Evolutionary conservation across 306 rosid species (phyloP), one percentile per base, ranked within the genome.

Genomic region (Adenanthera pavonina): DNA sequence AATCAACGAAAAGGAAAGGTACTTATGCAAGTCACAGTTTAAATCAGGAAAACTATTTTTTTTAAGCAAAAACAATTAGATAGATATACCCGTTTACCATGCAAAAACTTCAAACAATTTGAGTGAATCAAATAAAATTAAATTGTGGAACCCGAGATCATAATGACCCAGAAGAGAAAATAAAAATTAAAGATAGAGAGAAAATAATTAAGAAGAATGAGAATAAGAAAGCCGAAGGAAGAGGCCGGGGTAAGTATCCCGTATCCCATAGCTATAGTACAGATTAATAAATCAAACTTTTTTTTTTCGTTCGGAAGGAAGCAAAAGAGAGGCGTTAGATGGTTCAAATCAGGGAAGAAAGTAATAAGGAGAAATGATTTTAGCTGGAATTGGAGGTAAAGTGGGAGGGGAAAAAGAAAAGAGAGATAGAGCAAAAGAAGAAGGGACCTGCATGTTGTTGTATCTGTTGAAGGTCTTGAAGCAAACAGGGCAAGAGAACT

Each of bases 401-500:
- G 38, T 3, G 17, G 14, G 66, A 30, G 17, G 2, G 5, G 35
- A 1, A 71, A 30, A 10, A 4, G 38, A 9, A 6, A n/a, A 57
- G 43, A 25, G 44, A 14, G 34, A 34, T 8, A 48, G 53, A 20
- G 52, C 15, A 19, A 6, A 40, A 40, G 44, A 40, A n/a, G 34
- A 69, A 12, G 25, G 75, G 61, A 92, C 98, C 95, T 95, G 99
- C 99, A 95, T 95, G 92, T 95, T 95, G 94, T 95, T 95, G 90
- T 93, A 95, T 92, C 99, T 89, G 82, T 95, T 95, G 93, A 95
- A 95, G 77, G 97, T 91, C 86, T 95, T 95, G 91, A 83, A 93
- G 83, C 99, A 95, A 88, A 95, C 97, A 75, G 99, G 97, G 88
- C 99, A 95, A 67, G 99, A 95, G 77, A 95, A 95, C 87, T 95